These are phyloP conservation scores for Aspergillus sclerotioniger DNA, from an alignment of 495 filamentous ascomycete species.

Conservation along the genomic window DNA sequence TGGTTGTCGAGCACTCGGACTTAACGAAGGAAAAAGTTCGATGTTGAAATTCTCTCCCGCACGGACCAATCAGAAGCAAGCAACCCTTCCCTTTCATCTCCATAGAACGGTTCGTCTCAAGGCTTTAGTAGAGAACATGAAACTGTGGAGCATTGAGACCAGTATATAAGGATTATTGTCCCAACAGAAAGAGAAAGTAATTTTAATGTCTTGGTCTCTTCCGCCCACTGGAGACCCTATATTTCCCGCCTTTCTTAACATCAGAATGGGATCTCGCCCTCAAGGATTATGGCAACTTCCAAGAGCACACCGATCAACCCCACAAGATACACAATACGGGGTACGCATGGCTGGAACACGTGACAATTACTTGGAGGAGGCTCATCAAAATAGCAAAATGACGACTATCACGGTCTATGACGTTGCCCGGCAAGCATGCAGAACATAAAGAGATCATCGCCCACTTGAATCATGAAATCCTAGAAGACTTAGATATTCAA, in stretches of 20 bases:
- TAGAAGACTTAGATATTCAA: not conserved
- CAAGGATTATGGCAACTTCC: too few species aligned
- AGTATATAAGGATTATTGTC: too few species aligned
- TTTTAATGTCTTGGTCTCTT: too few species aligned
- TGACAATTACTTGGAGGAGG: not conserved
- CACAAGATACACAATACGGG: too few species aligned
- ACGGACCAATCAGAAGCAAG: slow-evolving; percentile 38
- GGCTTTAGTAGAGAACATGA: not conserved
- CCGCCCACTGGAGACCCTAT: too few species aligned
- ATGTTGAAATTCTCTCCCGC: slow-evolving; percentile 34
- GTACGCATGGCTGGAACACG: not conserved
- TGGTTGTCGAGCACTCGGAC: slow-evolving; percentile 3
- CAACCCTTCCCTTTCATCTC: not conserved
- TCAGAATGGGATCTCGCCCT: too few species aligned
- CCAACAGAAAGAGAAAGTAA: too few species aligned
- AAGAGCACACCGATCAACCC: too few species aligned
- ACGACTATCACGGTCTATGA: not conserved
- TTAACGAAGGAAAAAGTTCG: slow-evolving; percentile 23
- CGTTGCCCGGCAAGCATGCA: not conserved
- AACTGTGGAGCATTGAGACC: too few species aligned
- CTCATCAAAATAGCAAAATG: not conserved
- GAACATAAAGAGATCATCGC: not conserved
- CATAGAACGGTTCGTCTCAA: not conserved
- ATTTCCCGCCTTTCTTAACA: too few species aligned
- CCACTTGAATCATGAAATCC: not conserved